Percentiles rank a stretch among this genome's conserved stretches.
Conservation (phyloP, 805 yeast genomes). For the Metschnikowia chrysomelidarum region DNA sequence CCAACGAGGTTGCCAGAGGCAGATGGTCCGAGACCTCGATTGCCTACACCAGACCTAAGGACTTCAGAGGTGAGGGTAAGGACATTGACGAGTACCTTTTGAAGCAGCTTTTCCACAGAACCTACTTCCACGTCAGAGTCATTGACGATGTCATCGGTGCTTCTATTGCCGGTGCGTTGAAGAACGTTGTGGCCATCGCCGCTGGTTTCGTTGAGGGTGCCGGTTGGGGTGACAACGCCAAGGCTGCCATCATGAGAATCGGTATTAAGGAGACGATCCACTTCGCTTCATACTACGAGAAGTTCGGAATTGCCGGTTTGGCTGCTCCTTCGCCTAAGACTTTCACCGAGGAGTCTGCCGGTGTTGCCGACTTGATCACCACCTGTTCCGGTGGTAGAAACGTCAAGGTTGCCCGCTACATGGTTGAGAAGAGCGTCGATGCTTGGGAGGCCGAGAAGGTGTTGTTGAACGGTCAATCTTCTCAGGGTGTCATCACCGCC, state of each 20-base stretch:
- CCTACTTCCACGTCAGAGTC: conserved; percentile 46
- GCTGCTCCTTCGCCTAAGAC: conserved; percentile 40
- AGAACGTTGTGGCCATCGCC: conserved; percentile 45
- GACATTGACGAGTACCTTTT: conserved; percentile 41
- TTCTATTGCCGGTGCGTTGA: conserved; percentile 47
- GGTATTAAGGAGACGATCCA: conserved; percentile 44
- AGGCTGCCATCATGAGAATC: conserved; percentile 47
- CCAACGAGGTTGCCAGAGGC: conserved; percentile 45
- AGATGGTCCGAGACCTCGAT: conserved; percentile 49
- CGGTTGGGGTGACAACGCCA: conserved; percentile 51
- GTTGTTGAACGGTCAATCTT: conserved; percentile 45
- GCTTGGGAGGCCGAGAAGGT: conserved; percentile 44
- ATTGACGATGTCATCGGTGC: conserved; percentile 47
- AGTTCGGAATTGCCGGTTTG: conserved; percentile 22
- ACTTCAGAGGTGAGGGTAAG: conserved; percentile 40
- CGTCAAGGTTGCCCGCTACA: conserved; percentile 45
- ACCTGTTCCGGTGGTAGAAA: conserved; percentile 49
- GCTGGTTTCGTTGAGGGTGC: conserved; percentile 48
- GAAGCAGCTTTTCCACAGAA: conserved; percentile 45
- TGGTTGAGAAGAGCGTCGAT: conserved; percentile 41
- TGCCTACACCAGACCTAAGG: conserved; percentile 39
- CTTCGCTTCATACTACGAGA: conserved; percentile 31
- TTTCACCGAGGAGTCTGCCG: conserved; percentile 45
- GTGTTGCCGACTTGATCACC: conserved; percentile 49
- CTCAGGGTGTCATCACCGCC: conserved; percentile 46